Evolutionary conservation across 768 basidiomycete genomes (phyloP), one percentile per base, ranked within the genome.

Genomic region (Terana coerulea): DNA sequence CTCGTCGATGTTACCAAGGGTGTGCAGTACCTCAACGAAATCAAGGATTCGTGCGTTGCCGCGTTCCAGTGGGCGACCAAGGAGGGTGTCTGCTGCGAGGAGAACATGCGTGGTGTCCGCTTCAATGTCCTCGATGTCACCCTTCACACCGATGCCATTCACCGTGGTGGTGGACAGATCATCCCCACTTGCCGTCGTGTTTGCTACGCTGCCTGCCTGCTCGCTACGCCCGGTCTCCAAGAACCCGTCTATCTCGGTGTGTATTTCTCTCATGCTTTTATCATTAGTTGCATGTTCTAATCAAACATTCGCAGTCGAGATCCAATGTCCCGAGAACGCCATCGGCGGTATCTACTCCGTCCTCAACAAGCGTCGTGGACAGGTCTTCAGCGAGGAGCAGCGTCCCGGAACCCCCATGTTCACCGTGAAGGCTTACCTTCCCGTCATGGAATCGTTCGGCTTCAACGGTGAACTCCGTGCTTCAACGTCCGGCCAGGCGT

Each of bases 41-140:
- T 99, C 80, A 98, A 99, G 80, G 97, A 99, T 71, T 98, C 97
- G 59, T 97, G 94, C 69, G 83, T 99, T 69, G 95, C 97, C 61
- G 95, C 93, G 41, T 91, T 98, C 86, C 97, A 98, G 74, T 98
- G 95, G 97, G 97, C 97, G 39, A 91, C 92, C 52, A 98, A 97
- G 80, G 95, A 98, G 72, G 93, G 93, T 80, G 95, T 91, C 61
- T 84, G 88, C 64, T 86, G 86, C 49, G 97, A 98, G 67, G 97
- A 99, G 80, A 92, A 88, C 71, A 95, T 99, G 95, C 93, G 97
- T 76, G 95, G 95, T 75, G 80, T 95, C 64, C 91, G 97, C 57
- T 76, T 93, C 76, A 98, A 99, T 76, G 78, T 98, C 53, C 76
- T 95, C 57, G 94, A 97, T 81, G 95, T 97, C 54, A 94, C 91